Percentiles rank a stretch among this genome's conserved stretches.
phyloP scores from a whole-genome alignment of 352 stramenopile genomes.

The Elongisporangium undulatum region DNA sequence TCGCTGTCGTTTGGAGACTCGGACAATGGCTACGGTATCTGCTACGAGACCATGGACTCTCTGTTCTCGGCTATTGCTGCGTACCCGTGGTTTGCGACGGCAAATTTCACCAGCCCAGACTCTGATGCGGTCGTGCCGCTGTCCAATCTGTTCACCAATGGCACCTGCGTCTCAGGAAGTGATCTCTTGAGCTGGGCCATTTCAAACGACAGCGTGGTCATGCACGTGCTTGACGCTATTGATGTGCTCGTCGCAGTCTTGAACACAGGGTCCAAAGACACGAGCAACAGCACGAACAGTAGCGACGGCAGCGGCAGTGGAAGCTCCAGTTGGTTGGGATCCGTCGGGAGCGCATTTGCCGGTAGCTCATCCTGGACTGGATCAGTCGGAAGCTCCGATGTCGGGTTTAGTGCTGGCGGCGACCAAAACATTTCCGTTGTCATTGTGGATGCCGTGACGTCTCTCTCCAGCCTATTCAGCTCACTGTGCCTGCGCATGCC shows the following conservation, averaged over 20 bases:
- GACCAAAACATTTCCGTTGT: no score
- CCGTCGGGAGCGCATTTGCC: no score
- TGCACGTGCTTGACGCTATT: neutral
- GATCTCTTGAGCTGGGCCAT: neutral
- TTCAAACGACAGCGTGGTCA: neutral
- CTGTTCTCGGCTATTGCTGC: conserved; percentile 1
- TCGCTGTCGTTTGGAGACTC: neutral
- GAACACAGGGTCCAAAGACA: neutral
- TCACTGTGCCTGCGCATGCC: no score
- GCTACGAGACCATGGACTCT: conserved; percentile 4
- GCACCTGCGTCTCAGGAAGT: conserved; percentile 1
- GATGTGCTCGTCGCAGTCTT: neutral
- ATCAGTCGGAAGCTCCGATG: no score
- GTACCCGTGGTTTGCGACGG: conserved; percentile 1
- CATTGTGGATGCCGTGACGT: no score
- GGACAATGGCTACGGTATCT: conserved; percentile 2
- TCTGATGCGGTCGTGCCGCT: neutral
- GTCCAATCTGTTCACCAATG: conserved; percentile 1
- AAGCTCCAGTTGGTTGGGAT: no score
- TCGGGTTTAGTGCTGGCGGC: no score
- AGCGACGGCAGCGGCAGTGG: no score
- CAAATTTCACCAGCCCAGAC: neutral
- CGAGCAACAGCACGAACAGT: no score
- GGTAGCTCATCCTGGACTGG: no score
- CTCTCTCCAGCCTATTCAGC: no score